A percentile compares a stretch with the other conserved stretches of the same genome.
Evolutionary conservation across 441 rosid species (phyloP).

Genomic region (Jatropha multifida): DNA sequence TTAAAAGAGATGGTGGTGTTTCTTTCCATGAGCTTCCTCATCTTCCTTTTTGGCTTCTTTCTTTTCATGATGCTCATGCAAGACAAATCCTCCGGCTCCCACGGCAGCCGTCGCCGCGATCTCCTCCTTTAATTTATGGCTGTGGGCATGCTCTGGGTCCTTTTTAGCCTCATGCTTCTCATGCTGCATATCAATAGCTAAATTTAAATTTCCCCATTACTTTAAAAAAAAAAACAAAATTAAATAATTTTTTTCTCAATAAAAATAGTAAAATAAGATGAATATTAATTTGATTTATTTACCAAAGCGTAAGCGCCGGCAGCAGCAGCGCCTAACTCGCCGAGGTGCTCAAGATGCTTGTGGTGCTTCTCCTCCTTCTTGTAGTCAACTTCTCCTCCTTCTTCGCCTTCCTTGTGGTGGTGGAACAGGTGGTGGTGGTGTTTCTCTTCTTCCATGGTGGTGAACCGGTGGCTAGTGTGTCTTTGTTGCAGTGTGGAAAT

Average conservation of each 20-base stretch:
- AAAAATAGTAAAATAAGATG: background rate
- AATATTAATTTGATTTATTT: background rate
- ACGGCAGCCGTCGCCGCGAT: constrained; percentile 44
- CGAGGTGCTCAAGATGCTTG: constrained; percentile 49
- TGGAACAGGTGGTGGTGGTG: constrained; percentile 36
- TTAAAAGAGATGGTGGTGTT: constrained; percentile 52
- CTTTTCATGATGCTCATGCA: constrained; percentile 61
- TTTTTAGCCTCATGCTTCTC: constrained; percentile 53
- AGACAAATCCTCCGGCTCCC: constrained; percentile 48
- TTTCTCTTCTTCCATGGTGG: background rate
- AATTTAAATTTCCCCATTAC: no score
- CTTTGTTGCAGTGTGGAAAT: background rate
- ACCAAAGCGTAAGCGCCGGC: constrained; percentile 60
- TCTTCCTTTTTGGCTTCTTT: constrained; percentile 44
- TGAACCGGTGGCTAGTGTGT: background rate
- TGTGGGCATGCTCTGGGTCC: constrained; percentile 59
- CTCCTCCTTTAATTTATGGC: constrained; percentile 60
- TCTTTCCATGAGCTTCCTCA: constrained; percentile 50
- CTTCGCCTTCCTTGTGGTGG: constrained; percentile 26
- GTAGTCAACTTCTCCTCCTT: constrained; percentile 33
- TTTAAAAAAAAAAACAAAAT: no score
- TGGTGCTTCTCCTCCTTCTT: constrained; percentile 67
- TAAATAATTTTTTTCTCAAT: no score
- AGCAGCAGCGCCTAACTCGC: constrained; percentile 41
- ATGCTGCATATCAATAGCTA: constrained; percentile 25